Base-by-base conservation (phyloP, 1,284 basidiomycete genomes). In the Malassezia pachydermatis region DNA sequence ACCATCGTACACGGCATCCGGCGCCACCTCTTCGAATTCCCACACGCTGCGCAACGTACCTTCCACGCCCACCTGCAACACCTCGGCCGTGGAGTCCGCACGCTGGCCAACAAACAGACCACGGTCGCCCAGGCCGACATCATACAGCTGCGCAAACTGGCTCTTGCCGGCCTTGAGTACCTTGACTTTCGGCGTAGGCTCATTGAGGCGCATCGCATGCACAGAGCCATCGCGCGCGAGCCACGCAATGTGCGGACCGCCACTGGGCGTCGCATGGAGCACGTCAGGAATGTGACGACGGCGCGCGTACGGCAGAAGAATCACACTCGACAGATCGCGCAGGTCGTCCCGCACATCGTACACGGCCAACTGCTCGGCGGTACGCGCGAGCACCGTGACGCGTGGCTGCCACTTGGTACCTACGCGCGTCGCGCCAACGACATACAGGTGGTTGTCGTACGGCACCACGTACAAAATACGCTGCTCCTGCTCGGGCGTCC, bases 1-100 rank as follows among this genome's bases (percentile, higher is more conserved):
- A 32, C 84, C 84, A 2, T 63, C 57, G 48, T 70, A 74, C 33
- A 70, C 53, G 2, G 62, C 56, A 16, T 73, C 62, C 29, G 63
- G 57, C 2, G 61, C 63, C 55, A 73, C 50, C 41, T 70, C 65
- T 35, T 63, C 65, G 23, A 70, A 63, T 41, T 65, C 63, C 64
- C 62, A 65, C 34, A 57, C 51, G 43, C 50, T 50, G 33, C 43
- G 46, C 37, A 68, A 48, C 27, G 51, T 54, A 32, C 55, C 62
- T 25, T 48, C 51, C 32, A 49, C 50, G 30, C 57, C 49, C 17
- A 70, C 52, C 5, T 53, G 50, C 23, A 70, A 42, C 5, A 63
- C 62, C 27, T 70, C 63, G 9, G 48, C 62, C 3, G 56, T 42
- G 13, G 48, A 52, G 39, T 62, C 62, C n/a, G 52, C 55, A 27